Evolutionary conservation across 805 yeast species (phyloP), one percentile per base, ranked within the genome.

Genomic region (Starmerella cellae): DNA sequence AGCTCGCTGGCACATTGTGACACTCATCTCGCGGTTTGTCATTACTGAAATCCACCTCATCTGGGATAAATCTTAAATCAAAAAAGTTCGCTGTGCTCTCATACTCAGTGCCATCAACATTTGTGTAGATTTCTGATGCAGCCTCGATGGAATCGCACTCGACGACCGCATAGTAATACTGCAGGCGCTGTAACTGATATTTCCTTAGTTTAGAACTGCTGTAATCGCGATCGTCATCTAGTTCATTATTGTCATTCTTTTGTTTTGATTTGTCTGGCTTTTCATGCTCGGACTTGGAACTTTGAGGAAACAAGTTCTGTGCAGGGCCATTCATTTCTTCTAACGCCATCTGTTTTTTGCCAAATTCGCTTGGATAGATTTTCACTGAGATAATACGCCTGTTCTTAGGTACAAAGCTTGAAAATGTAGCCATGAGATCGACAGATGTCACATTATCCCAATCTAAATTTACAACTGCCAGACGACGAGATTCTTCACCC

Each of bases 311-410:
- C 16, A 88, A 60, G 28, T 85, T 94, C 54, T 71, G 75, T 46
- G 96, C 85, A 2, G 98, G 98, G 0, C 98, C 98, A 58, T 84
- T 88, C 11, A 73, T 52, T 51, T 84, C 95, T 64, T 91, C 98
- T 50, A 74, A 73, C 47, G 79, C 82, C 85, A 91, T 78, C 57
- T 83, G 78, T 57, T 82, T 82, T 59, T 87, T 88, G 31, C 98
- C 98, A 59, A 74, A 91, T 55, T 91, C 94, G 46, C 94, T 81
- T 23, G 95, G 94, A 54, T 70, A 84, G 10, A 91, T 75, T 5
- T 74, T 57, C 8, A 91, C 78, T n/a, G 76, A 73, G 35, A 64
- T 59, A 42, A 88, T 79, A 35, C 66, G 64, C 1, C 94, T 93
- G 28, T 72, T 77, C 19, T 74, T 62, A 17, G 95, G 95, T 19